Evolutionary conservation across 768 basidiomycete genomes (phyloP), one percentile per base, ranked within the genome.

Genomic region (Infundibulicybe gibba): DNA sequence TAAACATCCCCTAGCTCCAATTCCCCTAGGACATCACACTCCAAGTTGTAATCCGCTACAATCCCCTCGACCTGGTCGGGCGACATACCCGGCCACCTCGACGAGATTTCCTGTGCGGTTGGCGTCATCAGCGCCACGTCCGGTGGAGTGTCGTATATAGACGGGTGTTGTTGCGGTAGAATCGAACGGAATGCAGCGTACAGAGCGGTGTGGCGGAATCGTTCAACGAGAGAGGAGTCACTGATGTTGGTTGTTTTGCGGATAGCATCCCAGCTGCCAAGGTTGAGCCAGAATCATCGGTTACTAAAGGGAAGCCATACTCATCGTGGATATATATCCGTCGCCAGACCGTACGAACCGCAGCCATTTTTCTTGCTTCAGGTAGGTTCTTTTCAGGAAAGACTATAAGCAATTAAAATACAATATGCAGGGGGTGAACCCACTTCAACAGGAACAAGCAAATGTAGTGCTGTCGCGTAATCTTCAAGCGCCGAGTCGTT

Each of bases 291-390:
- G 34, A 30, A 12, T 17, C 0, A 1, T 41, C 12, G 33, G 33
- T 13, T 20, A 47, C 15, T 10, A 37, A 40, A 44, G 49, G 41
- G 15, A 5, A 42, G 32, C 73, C 85, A 50, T 63, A 95, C 94
- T 97, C 81, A 61, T 97, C 93, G 43, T 90, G 85, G 43, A 87
- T 75, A 60, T 89, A 95, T 40, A 95, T 78, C 25, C 94, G 75
- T 32, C 94, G 78, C 94, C 94, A 97, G 13, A 90, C 75, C 30
- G 80, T 82, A 40, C 83, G 74, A 57, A 89, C 78, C 3, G 90
- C 84, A 19, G 87, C 80, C 35, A 76, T 58, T 60, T 76, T 77
- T 41, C 94, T 75, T 30, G 79, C 78, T 48, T 83, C 80, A 0
- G 93, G 92, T 3, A 90, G 58, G 44, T 77, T 75, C 86, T 91